A percentile compares a stretch with the other conserved stretches of the same genome.
These are phyloP conservation scores for Eutrema yunnanense DNA, from an alignment of 345 rosid species.

Conservation along the genomic window DNA sequence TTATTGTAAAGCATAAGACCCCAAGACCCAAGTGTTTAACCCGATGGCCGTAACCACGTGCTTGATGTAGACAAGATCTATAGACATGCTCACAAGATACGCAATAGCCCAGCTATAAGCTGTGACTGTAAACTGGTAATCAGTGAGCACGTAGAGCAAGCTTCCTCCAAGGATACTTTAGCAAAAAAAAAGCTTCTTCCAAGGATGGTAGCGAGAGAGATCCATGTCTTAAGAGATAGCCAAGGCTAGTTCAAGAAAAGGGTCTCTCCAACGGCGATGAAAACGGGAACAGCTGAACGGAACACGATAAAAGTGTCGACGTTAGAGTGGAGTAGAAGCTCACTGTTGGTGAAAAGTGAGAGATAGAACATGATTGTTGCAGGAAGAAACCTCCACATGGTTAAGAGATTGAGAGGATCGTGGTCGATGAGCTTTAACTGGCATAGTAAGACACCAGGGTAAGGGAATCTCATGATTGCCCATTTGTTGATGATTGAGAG, in stretches of 20 bases:
- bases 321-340: slow-evolving; percentile 88
- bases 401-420: too few species aligned
- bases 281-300: slow-evolving; percentile 72
- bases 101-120: slow-evolving; percentile 78
- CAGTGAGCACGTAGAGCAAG: slow-evolving; percentile 71
- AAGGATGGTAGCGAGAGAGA: slow-evolving; percentile 10
- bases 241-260: slow-evolving; percentile 78
- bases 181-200: slow-evolving; percentile 7
- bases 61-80: slow-evolving; percentile 90
- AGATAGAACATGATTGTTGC: too few species aligned
- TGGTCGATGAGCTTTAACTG: slow-evolving; percentile 53
- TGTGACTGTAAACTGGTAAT: slow-evolving; percentile 70
- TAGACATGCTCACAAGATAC: slow-evolving; percentile 74
- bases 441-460: slow-evolving; percentile 63
- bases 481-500: too few species aligned
- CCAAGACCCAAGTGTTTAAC: slow-evolving; percentile 90
- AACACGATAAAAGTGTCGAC: slow-evolving; percentile 86
- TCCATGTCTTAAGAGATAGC: slow-evolving; percentile 27
- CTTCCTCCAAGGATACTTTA: slow-evolving; percentile 35
- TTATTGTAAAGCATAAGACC: slow-evolving; percentile 89
- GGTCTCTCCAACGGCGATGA: slow-evolving; percentile 78
- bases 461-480: slow-evolving; percentile 57
- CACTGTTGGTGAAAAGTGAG: slow-evolving; percentile 87
- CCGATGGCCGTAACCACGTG: slow-evolving; percentile 86
- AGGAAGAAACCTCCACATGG: too few species aligned